Conservation (phyloP, 2,329 filamentous ascomycete genomes). For the Chalaropsis thielavioides region DNA sequence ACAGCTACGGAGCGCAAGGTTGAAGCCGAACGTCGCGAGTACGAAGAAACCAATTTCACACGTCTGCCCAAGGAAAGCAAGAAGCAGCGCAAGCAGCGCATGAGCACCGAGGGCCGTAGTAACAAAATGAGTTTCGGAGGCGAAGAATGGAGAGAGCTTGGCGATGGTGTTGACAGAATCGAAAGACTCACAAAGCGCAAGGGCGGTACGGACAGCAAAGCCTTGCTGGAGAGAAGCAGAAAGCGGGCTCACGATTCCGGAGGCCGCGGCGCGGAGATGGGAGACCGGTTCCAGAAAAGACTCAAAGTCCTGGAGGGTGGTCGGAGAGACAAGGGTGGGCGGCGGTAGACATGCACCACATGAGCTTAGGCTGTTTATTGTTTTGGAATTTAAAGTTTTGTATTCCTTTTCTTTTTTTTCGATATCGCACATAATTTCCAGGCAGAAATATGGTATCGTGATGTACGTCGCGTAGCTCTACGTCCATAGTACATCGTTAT, state of each 20-base stretch:
- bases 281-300: conserved; percentile 60
- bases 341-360: conserved; percentile 3
- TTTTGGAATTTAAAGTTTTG: conserved; percentile 2
- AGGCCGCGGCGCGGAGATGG: conserved; percentile 44
- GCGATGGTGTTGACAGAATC: conserved; percentile 75
- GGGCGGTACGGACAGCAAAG: conserved; percentile 41
- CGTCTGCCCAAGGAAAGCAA: conserved; percentile 76
- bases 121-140: conserved; percentile 62
- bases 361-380: background rate
- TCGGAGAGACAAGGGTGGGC: conserved; percentile 28
- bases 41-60: conserved; percentile 86
- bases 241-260: conserved; percentile 60
- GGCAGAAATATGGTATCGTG: background rate
- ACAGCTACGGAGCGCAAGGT: conserved; percentile 59
- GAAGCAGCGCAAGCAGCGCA: conserved; percentile 61
- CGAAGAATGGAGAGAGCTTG: conserved; percentile 81
- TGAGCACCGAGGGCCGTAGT: conserved; percentile 25
- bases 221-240: conserved; percentile 66
- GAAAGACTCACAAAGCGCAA: conserved; percentile 64
- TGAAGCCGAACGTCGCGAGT: conserved; percentile 66
- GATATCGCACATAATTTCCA: background rate
- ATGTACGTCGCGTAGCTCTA: too few species aligned
- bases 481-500: too few species aligned
- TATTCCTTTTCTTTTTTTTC: background rate
- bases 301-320: conserved; percentile 41